These are phyloP conservation scores for Wickerhamiella hasegawae DNA, from an alignment of 805 yeast species.

Conservation along the genomic window DNA sequence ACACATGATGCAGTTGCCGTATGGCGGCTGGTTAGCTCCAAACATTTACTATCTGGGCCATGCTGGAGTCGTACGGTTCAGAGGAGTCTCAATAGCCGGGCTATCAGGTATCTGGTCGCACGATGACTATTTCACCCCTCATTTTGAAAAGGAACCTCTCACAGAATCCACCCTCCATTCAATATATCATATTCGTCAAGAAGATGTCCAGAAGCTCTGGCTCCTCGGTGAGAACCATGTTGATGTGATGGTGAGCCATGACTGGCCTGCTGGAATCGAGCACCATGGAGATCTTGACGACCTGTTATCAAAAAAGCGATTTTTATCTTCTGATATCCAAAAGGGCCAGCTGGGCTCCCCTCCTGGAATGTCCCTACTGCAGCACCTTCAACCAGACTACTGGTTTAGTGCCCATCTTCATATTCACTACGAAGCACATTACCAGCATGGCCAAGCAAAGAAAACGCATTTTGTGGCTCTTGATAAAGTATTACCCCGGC, in stretches of 20 bases:
- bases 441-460: constrained; percentile 23
- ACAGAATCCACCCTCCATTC: constrained; percentile 29
- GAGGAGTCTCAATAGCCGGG: constrained; percentile 67
- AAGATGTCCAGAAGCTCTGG: constrained; percentile 38
- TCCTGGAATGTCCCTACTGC: constrained; percentile 38
- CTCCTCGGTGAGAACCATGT: constrained; percentile 13
- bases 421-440: constrained; percentile 46
- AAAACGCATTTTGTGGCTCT: constrained; percentile 55
- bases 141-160: constrained; percentile 35
- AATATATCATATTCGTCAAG: constrained; percentile 58
- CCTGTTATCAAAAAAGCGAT: constrained; percentile 46
- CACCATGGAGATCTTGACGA: constrained; percentile 39
- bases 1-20: constrained; percentile 51
- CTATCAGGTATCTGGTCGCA: constrained; percentile 68
- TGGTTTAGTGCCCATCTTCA: constrained; percentile 93
- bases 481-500: constrained; percentile 64
- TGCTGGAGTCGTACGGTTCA: constrained; percentile 54
- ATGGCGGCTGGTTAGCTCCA: constrained; percentile 91
- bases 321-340: constrained; percentile 47
- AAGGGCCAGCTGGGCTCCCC: constrained; percentile 57
- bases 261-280: constrained; percentile 82
- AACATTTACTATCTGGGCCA: constrained; percentile 75
- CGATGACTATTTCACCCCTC: constrained; percentile 29
- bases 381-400: constrained; percentile 38
- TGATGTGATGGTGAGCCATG: constrained; percentile 65